These are phyloP conservation scores for Xylaria sp. DNA, from an alignment of 2,329 filamentous ascomycete species.

Conservation along the genomic window DNA sequence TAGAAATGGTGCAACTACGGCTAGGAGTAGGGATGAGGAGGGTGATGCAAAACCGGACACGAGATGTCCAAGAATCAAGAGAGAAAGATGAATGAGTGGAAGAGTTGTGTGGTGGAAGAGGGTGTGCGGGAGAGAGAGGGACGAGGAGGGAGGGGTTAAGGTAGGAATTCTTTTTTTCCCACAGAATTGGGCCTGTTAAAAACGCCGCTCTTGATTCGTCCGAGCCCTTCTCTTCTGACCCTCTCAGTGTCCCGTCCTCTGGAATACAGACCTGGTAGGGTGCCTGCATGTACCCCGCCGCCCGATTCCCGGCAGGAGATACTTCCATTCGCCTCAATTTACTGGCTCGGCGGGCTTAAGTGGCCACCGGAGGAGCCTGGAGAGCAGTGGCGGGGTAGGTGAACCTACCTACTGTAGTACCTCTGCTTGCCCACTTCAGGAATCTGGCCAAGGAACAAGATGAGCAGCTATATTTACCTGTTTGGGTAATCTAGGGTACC, in stretches of 20 bases:
- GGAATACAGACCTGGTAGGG: constrained; percentile 4
- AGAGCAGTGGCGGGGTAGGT: not conserved
- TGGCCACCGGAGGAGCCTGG: not conserved
- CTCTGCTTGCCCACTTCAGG: not conserved
- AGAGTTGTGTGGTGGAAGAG: constrained; percentile 35
- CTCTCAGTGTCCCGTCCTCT: not conserved
- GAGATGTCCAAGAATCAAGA: constrained; percentile 40
- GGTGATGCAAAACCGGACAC: constrained; percentile 43
- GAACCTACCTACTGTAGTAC: not conserved
- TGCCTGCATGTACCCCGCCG: constrained; percentile 1
- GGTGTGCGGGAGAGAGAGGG: constrained; percentile 36
- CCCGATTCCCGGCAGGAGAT: constrained; percentile 1
- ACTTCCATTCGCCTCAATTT: not conserved
- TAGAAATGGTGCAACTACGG: constrained; percentile 51
- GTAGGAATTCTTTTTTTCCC: constrained; percentile 34
- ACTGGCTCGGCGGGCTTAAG: not conserved
- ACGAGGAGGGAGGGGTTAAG: constrained; percentile 35
- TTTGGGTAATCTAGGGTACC: not conserved
- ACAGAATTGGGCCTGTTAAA: constrained; percentile 37
- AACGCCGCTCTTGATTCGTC: constrained; percentile 32
- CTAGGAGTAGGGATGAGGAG: not conserved
- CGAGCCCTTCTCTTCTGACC: constrained; percentile 16
- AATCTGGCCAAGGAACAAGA: not conserved
- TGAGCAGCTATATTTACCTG: not conserved
- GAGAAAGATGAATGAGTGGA: constrained; percentile 38